Conservation (phyloP, 345 rosid species). For the Sisymbrium irio region DNA sequence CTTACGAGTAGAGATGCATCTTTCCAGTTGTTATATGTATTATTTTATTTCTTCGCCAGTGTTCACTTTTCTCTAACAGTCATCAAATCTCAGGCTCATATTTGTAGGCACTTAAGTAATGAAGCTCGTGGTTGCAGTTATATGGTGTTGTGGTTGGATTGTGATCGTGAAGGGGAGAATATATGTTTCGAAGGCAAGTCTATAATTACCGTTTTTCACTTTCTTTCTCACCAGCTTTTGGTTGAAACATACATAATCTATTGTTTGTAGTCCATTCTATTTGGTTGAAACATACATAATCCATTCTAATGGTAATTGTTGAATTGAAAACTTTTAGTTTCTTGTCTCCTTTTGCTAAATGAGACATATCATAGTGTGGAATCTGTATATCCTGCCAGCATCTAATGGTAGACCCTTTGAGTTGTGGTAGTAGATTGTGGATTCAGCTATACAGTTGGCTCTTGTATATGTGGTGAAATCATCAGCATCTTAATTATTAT, state of each 20-base stretch:
- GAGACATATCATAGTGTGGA: neutral
- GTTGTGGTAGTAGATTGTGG: conserved; percentile 1
- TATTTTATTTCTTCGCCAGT: conserved; percentile 4
- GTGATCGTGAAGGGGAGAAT: conserved; percentile 99
- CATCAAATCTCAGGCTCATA: conserved; percentile 56
- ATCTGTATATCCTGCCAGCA: neutral
- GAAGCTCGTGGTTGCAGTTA: conserved; percentile 86
- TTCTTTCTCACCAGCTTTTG: neutral
- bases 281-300: neutral
- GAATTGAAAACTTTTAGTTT: neutral
- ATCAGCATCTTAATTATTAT: neutral
- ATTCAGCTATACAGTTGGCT: neutral
- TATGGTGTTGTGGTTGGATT: conserved; percentile 94
- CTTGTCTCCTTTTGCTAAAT: neutral
- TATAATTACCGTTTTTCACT: neutral
- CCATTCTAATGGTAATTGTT: neutral
- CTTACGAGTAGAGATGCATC: neutral
- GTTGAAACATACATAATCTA: neutral
- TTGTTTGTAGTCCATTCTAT: too few species aligned
- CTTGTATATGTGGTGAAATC: neutral
- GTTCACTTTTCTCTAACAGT: conserved; percentile 25
- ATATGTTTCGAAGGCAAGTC: conserved; percentile 90
- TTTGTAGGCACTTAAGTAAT: conserved; percentile 76
- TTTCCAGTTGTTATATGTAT: neutral
- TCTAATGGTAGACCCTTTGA: neutral